Conservation (phyloP, 2,329 filamentous ascomycete species). For the Aulographum hederae region DNA sequence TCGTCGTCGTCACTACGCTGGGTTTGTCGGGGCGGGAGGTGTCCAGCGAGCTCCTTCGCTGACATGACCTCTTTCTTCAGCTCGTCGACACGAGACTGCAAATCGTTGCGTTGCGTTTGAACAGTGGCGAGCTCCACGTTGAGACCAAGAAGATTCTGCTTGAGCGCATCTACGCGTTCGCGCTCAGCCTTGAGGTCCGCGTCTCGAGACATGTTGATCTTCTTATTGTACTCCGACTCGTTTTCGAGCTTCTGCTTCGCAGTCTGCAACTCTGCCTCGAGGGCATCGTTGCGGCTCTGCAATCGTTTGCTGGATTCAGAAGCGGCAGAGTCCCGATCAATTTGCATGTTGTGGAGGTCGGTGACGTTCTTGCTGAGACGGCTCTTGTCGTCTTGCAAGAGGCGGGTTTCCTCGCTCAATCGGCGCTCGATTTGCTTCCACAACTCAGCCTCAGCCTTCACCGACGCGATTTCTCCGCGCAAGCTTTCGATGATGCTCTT, state of each 20-base stretch:
- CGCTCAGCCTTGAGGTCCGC: slow-evolving; percentile 78
- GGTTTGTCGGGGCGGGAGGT: slow-evolving; percentile 64
- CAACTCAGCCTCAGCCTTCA: slow-evolving; percentile 86
- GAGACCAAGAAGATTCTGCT: slow-evolving; percentile 57
- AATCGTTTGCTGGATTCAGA: slow-evolving; percentile 65
- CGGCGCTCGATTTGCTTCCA: slow-evolving; percentile 89
- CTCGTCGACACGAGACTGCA: slow-evolving; percentile 79
- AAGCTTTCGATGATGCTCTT: slow-evolving; percentile 69
- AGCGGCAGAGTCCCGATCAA: slow-evolving; percentile 75
- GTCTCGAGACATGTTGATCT: slow-evolving; percentile 66
- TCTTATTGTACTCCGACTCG: slow-evolving; percentile 71
- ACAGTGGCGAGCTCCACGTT: slow-evolving; percentile 74
- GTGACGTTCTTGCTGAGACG: slow-evolving; percentile 68
- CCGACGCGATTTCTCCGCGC: slow-evolving; percentile 75
- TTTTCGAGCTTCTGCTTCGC: slow-evolving; percentile 70
- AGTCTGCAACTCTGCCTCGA: slow-evolving; percentile 62
- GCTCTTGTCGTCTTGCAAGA: slow-evolving; percentile 63
- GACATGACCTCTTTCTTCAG: slow-evolving; percentile 73
- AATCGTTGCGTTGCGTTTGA: slow-evolving; percentile 76
- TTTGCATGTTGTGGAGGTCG: slow-evolving; percentile 74
- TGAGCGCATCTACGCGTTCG: slow-evolving; percentile 82
- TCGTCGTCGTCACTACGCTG: slow-evolving; percentile 31
- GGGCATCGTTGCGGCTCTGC: slow-evolving; percentile 55
- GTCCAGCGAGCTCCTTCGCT: slow-evolving; percentile 70
- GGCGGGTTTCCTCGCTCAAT: slow-evolving; percentile 74